Base-by-base conservation (phyloP, 176 grass and related monocot genomes). In the Oryza coarctata region DNA sequence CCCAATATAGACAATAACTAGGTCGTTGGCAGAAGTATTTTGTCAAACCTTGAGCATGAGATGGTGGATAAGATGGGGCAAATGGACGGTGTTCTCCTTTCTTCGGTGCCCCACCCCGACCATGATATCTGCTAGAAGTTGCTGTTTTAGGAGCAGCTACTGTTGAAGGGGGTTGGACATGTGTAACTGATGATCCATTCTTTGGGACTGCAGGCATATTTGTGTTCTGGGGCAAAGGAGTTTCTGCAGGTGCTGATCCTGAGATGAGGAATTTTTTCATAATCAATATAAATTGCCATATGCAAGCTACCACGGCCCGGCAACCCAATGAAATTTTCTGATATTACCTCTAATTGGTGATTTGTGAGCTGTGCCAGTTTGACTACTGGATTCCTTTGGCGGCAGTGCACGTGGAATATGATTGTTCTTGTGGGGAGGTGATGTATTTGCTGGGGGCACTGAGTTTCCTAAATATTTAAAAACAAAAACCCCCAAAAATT, bases 161-260 rank as follows among this genome's bases (percentile, higher is more conserved):
- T 64, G 57, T 57, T 13, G 62, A 55, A 49, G 92, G 77, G 73
- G 92, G 80, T 47, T 76, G 85, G 34, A 76, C 63, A 86, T 79
- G 70, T 44, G 82, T 47, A 67, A 76, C 86, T 25, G 82, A 84
- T 75, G 94, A 63, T 70, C 61, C 91, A 71, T 86, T 86, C 75
- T 73, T 89, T 0, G 87, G 82, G 71, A 77, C 67, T 81, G 86
- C 49, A 58, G 94, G 84, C 82, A 78, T 74, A 61, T 86, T 77
- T 86, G 85, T 65, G 45, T 88, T 67, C 47, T 94, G 85, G 38
- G 89, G 82, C 60, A 92, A 58, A 81, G 89, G 94, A 78, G 82
- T 94, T 81, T 82, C 65, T 74, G 89, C 76, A 79, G 90, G 93
- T 3, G 85, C 68, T 88, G 52, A 86, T 39, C 68, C 90, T 95